Conservation (phyloP, 306 rosid species). For the Cicer judaicum region DNA sequence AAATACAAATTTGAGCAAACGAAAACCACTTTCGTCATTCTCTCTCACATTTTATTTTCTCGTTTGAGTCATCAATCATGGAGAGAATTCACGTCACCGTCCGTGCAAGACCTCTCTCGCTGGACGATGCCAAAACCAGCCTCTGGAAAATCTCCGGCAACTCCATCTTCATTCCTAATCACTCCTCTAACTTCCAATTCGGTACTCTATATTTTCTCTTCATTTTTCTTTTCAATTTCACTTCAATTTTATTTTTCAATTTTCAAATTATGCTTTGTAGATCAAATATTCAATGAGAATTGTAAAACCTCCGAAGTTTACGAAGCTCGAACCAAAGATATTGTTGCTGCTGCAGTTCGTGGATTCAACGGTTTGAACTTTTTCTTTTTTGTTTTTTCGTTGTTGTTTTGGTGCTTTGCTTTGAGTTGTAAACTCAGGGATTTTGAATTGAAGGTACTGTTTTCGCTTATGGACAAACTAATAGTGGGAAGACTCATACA, state of each 20-base stretch:
- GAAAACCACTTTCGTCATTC: neutral
- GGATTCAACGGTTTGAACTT: conserved; percentile 75
- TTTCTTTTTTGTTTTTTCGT: neutral
- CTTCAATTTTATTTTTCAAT: too few relatives aligned
- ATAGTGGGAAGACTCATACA: conserved; percentile 92
- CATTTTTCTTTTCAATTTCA: neutral
- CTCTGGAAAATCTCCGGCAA: conserved; percentile 78
- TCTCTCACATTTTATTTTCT: neutral
- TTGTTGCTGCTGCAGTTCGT: conserved; percentile 80
- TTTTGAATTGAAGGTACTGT: conserved; percentile 72
- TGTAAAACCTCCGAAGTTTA: conserved; percentile 67
- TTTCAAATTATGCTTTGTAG: conserved; percentile 43
- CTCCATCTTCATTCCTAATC: conserved; percentile 71
- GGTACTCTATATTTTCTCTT: conserved; percentile 49
- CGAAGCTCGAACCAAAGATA: conserved; percentile 72
- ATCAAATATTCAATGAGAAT: conserved; percentile 66
- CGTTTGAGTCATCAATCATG: conserved; percentile 44
- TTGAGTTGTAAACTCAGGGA: conserved; percentile 5
- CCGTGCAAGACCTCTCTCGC: conserved; percentile 79
- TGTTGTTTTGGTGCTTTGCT: neutral
- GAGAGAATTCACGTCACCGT: conserved; percentile 86
- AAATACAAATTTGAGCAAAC: too few relatives aligned
- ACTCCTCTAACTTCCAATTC: conserved; percentile 72
- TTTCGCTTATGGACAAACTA: conserved; percentile 96
- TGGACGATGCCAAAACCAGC: conserved; percentile 69